These are phyloP conservation scores for Penicillium lividum DNA, from an alignment of 495 filamentous ascomycete genomes.

Conservation along the genomic window DNA sequence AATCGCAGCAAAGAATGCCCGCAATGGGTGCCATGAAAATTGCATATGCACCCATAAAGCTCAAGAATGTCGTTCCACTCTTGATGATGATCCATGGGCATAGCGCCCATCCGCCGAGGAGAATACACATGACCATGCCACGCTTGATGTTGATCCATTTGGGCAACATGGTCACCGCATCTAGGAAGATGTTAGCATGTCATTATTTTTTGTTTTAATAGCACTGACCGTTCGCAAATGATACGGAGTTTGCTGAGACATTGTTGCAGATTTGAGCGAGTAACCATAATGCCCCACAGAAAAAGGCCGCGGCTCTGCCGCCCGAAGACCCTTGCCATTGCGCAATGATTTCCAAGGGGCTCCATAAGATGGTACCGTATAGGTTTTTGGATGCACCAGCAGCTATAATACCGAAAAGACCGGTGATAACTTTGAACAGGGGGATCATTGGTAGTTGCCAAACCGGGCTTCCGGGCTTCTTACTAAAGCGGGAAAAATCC, in stretches of 20 bases:
- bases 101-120: neutral
- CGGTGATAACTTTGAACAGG: constrained; percentile 54
- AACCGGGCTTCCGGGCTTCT: constrained; percentile 49
- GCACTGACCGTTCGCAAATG: neutral
- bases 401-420: constrained; percentile 36
- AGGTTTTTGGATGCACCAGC: neutral
- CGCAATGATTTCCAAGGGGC: neutral
- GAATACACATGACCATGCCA: neutral
- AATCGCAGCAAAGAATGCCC: constrained; percentile 51
- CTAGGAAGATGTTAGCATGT: neutral
- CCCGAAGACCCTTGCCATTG: neutral
- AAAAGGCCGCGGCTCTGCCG: neutral
- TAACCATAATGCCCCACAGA: neutral
- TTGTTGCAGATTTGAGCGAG: neutral
- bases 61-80: constrained; percentile 50
- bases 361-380: neutral
- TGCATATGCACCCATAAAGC: constrained; percentile 56
- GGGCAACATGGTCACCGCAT: neutral
- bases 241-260: neutral
- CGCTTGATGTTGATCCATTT: neutral
- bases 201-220: neutral
- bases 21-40: constrained; percentile 39
- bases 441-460: constrained; percentile 60
- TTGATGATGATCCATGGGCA: neutral
- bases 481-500: constrained; percentile 62